Evolutionary conservation across 176 grass and related monocot genomes (phyloP).

Genomic region (Eragrostis nindensis): DNA sequence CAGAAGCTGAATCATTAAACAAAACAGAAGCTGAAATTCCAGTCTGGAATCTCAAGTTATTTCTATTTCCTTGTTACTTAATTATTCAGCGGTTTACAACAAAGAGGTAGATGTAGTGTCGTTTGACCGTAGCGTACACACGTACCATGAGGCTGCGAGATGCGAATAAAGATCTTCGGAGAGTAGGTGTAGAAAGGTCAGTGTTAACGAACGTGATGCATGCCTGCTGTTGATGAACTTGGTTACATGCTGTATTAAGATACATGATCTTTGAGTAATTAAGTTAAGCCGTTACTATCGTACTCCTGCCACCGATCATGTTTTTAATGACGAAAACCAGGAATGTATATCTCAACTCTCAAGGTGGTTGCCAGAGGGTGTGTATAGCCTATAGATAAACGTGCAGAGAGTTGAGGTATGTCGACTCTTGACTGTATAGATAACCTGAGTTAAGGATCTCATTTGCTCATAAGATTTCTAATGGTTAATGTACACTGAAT

Average conservation of each 20-base stretch:
- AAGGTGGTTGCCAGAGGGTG: neutral
- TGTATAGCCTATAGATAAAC: no score
- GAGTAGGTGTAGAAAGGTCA: constrained; percentile 25
- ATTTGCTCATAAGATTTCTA: no score
- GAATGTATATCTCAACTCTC: neutral
- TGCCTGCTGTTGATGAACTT: neutral
- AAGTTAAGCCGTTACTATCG: neutral
- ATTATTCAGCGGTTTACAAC: neutral
- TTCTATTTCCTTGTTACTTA: neutral
- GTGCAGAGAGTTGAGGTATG: no score
- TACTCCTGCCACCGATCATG: neutral
- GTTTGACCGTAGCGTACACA: no score
- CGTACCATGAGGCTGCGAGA: neutral
- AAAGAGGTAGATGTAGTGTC: neutral
- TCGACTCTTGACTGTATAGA: no score
- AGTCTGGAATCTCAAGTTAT: neutral
- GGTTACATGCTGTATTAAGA: neutral
- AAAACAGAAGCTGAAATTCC: neutral
- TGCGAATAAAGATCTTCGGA: neutral
- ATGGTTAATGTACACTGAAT: no score
- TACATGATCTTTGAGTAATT: neutral
- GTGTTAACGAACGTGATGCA: constrained; percentile 34
- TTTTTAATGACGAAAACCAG: neutral
- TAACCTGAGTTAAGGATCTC: no score
- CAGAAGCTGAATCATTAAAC: neutral